Evolutionary conservation across 768 basidiomycete genomes (phyloP).

Genomic region (Podaxis sp.): DNA sequence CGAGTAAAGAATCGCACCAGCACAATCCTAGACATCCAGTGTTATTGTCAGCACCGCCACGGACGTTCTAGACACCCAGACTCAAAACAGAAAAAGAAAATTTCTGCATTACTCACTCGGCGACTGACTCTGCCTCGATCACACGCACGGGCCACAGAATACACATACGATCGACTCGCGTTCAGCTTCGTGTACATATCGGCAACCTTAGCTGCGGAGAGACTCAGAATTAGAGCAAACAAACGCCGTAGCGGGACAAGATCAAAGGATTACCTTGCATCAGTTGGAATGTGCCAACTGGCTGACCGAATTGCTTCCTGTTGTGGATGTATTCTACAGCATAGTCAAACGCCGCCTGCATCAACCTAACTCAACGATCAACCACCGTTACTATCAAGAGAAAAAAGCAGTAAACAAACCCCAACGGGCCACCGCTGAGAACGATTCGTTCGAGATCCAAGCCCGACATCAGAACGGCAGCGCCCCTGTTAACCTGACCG

Average conservation of each 20-base stretch:
- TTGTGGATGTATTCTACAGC: conserved; percentile 90
- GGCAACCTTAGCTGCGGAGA: conserved; percentile 60
- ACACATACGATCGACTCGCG: conserved; percentile 86
- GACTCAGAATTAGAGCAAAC: conserved; percentile 10
- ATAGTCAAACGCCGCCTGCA: conserved; percentile 91
- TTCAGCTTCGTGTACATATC: conserved; percentile 96
- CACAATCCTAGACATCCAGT: conserved; percentile 67
- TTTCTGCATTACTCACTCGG: conserved; percentile 43
- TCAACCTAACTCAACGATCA: conserved; percentile 47
- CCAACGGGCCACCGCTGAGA: conserved; percentile 87
- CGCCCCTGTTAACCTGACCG: conserved; percentile 76
- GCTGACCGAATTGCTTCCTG: conserved; percentile 84
- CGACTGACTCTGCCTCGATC: conserved; percentile 77
- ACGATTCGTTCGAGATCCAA: conserved; percentile 91
- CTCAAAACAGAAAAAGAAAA: neutral
- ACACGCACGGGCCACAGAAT: conserved; percentile 88
- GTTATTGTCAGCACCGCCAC: neutral
- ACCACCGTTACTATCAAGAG: neutral
- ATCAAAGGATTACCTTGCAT: conserved; percentile 74
- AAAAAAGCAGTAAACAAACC: conserved; percentile 39
- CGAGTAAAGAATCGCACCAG: conserved; percentile 90
- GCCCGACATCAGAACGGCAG: conserved; percentile 89
- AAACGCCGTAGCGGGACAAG: neutral
- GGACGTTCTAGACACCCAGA: neutral
- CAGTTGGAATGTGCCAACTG: conserved; percentile 87